phyloP scores from a whole-genome alignment of 495 filamentous ascomycete species.

The Neurospora sp. region DNA sequence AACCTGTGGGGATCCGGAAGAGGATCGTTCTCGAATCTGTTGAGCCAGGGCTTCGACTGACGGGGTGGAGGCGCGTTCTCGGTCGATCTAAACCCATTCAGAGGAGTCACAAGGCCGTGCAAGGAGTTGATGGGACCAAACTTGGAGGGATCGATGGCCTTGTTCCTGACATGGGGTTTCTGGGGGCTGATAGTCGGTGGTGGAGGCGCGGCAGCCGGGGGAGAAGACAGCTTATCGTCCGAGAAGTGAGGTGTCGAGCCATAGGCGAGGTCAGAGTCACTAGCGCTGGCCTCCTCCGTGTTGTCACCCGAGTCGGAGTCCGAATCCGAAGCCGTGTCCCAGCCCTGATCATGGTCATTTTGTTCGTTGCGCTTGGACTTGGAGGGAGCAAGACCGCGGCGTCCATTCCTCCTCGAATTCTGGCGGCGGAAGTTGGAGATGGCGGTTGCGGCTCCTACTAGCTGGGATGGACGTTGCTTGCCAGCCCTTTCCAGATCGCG shows the following conservation, averaged over 20 bases:
- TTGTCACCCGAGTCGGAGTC: slow-evolving; percentile 29
- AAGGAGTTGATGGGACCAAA: slow-evolving; percentile 47
- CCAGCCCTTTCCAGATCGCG: slow-evolving; percentile 33
- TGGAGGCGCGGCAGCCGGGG: neutral
- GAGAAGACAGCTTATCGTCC: slow-evolving; percentile 14
- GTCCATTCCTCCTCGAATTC: slow-evolving; percentile 14
- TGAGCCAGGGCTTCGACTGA: neutral
- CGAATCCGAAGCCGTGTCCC: slow-evolving; percentile 35
- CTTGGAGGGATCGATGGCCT: slow-evolving; percentile 40
- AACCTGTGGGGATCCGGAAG: slow-evolving; percentile 45
- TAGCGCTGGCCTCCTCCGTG: slow-evolving; percentile 7
- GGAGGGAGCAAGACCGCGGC: slow-evolving; percentile 28
- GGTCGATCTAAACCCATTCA: slow-evolving; percentile 36
- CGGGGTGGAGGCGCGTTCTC: slow-evolving; percentile 10
- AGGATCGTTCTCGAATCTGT: slow-evolving; percentile 8
- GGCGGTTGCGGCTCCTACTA: slow-evolving; percentile 27
- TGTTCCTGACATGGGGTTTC: slow-evolving; percentile 27
- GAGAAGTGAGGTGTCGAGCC: slow-evolving; percentile 27
- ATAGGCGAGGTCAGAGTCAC: slow-evolving; percentile 37
- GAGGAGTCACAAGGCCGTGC: slow-evolving; percentile 36
- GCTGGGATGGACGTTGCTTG: slow-evolving; percentile 25
- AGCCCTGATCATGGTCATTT: slow-evolving; percentile 30
- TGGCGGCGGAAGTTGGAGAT: slow-evolving; percentile 27
- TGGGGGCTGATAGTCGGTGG: neutral
- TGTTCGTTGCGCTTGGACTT: slow-evolving; percentile 20